Percentiles rank a stretch among this genome's conserved stretches.
phyloP scores from a whole-genome alignment of 106 monocot genomes.

The Phalaenopsis equestris region DNA sequence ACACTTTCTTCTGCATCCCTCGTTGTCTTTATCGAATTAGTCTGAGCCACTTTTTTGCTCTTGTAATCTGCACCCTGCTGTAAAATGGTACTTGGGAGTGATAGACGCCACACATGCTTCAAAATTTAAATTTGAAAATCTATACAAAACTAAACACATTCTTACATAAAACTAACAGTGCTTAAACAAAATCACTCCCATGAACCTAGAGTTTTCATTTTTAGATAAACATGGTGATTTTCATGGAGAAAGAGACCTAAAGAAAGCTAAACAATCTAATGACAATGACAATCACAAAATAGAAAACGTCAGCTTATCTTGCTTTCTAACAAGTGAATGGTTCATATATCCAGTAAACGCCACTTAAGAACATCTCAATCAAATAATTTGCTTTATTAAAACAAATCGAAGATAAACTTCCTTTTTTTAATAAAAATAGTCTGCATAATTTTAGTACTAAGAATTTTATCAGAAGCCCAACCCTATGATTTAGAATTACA shows the following conservation, averaged over 20 bases:
- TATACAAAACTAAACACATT: not conserved
- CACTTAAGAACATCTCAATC: not conserved
- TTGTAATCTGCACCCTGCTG: constrained; percentile 28
- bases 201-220: not conserved
- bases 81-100: not conserved
- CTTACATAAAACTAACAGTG: not conserved
- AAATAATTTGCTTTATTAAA: not conserved
- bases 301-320: not conserved
- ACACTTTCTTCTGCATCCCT: constrained; percentile 31
- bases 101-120: not conserved
- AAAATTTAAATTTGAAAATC: not conserved
- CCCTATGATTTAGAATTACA: not conserved
- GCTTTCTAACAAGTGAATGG: not conserved
- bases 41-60: constrained; percentile 18
- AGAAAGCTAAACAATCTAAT: not conserved
- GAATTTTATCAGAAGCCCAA: not conserved
- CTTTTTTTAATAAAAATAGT: not conserved
- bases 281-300: not conserved
- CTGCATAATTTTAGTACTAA: not conserved
- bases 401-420: not conserved
- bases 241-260: not conserved
- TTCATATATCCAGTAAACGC: not conserved
- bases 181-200: not conserved
- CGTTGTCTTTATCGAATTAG: constrained; percentile 31
- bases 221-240: not conserved